Evolutionary conservation across 352 stramenopile genomes (phyloP).

Genomic region (Peronospora tabacina): DNA sequence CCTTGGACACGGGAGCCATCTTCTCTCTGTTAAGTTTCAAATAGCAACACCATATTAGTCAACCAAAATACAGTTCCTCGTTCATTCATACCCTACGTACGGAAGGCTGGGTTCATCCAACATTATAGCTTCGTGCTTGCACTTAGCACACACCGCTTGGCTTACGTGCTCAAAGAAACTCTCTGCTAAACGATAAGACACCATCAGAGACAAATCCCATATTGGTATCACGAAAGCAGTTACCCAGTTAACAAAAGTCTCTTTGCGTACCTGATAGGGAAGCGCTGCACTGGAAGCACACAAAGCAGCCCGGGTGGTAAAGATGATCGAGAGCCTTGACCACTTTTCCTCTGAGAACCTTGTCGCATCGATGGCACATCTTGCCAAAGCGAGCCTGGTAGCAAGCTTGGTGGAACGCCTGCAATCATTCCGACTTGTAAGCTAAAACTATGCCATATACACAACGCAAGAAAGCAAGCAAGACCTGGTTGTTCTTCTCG

Average conservation of each 20-base stretch:
- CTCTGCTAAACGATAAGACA: constrained; percentile 40
- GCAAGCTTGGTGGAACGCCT: constrained; percentile 75
- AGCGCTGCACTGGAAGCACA: constrained; percentile 67
- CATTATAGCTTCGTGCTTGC: constrained; percentile 68
- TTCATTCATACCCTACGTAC: constrained; percentile 30
- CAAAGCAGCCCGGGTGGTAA: constrained; percentile 81
- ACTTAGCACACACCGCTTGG: constrained; percentile 67
- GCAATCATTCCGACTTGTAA: constrained; percentile 3
- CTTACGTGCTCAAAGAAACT: constrained; percentile 79
- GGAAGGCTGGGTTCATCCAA: constrained; percentile 33
- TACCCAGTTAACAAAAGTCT: not conserved
- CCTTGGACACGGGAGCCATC: constrained; percentile 38
- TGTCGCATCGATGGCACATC: constrained; percentile 66
- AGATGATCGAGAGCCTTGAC: constrained; percentile 78
- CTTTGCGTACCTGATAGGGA: constrained; percentile 54
- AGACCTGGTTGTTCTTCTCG: constrained; percentile 71
- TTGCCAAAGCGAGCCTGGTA: constrained; percentile 77
- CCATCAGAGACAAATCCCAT: constrained; percentile 4
- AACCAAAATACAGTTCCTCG: not conserved
- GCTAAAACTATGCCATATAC: not conserved
- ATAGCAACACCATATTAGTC: not conserved
- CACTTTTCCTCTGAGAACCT: constrained; percentile 79
- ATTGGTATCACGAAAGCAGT: constrained; percentile 14
- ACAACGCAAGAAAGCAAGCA: not conserved
- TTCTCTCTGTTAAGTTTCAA: constrained; percentile 32